These are phyloP conservation scores for Ogataea henricii DNA, from an alignment of 805 yeast species.

Conservation along the genomic window DNA sequence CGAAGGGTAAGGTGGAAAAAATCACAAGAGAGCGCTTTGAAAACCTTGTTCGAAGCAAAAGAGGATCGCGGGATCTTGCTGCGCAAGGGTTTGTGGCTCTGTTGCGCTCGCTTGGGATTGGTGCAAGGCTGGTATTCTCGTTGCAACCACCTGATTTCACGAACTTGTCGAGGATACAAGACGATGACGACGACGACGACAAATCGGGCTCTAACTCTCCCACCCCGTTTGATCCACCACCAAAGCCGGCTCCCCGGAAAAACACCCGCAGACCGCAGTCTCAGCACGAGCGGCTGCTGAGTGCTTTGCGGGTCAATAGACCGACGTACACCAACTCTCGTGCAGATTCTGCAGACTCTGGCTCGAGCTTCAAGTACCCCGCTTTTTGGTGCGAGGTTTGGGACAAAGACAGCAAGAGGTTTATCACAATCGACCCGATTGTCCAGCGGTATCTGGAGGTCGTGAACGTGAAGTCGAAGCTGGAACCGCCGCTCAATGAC, in stretches of 20 bases:
- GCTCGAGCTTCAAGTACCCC: conserved; percentile 47
- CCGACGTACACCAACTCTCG: conserved; percentile 21
- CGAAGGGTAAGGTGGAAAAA: conserved; percentile 23
- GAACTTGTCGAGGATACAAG: conserved; percentile 24
- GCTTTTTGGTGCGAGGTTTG: conserved; percentile 94
- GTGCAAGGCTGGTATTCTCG: conserved; percentile 77
- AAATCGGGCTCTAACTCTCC: conserved; percentile 13
- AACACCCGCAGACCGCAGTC: conserved; percentile 10
- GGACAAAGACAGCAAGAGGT: conserved; percentile 68
- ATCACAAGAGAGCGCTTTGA: conserved; percentile 46
- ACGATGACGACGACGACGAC: conserved; percentile 9
- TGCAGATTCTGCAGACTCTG: conserved; percentile 9
- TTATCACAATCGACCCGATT: conserved; percentile 88
- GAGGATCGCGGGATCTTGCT: conserved; percentile 76
- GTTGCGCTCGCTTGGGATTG: conserved; percentile 67
- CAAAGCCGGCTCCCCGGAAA: background rate
- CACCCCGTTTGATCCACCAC: background rate
- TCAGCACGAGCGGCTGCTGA: conserved; percentile 32
- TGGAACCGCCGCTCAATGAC: conserved; percentile 67
- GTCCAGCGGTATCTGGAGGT: conserved; percentile 64
- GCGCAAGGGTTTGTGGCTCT: conserved; percentile 87
- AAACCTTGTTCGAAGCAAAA: conserved; percentile 42
- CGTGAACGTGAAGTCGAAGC: conserved; percentile 49
- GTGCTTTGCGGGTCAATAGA: conserved; percentile 30
- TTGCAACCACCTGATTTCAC: conserved; percentile 91